phyloP scores from a whole-genome alignment of 1,284 basidiomycete species.

The Trichosporon ovoides region DNA sequence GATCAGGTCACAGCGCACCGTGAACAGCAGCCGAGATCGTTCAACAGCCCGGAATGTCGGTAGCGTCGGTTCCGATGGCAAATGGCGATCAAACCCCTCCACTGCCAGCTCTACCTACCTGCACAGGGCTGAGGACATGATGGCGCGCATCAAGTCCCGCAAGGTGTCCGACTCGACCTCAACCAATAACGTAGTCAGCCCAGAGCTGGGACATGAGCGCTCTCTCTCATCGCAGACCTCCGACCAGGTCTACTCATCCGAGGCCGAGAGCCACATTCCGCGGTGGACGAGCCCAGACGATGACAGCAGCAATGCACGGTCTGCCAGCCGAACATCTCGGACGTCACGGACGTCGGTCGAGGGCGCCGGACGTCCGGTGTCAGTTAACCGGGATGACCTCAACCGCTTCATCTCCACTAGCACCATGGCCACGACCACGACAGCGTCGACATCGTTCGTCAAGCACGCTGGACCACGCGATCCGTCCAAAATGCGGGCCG shows the following conservation, averaged over 20 bases:
- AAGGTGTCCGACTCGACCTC: slow-evolving; percentile 39
- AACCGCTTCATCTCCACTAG: slow-evolving; percentile 71
- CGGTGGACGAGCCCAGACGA: neutral
- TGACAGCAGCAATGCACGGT: neutral
- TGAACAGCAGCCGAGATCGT: neutral
- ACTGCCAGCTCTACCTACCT: slow-evolving; percentile 56
- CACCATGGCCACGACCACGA: slow-evolving; percentile 59
- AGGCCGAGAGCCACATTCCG: slow-evolving; percentile 6
- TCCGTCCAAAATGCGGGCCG: slow-evolving; percentile 14
- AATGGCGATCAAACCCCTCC: slow-evolving; percentile 38
- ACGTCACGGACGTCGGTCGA: slow-evolving; percentile 8
- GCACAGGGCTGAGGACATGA: slow-evolving; percentile 66
- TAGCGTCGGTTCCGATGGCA: slow-evolving; percentile 25
- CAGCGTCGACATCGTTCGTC: slow-evolving; percentile 71
- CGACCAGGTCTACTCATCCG: neutral
- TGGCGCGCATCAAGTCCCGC: slow-evolving; percentile 70
- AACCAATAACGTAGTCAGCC: slow-evolving; percentile 15
- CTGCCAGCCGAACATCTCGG: neutral
- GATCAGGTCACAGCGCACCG: neutral
- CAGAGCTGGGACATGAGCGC: neutral
- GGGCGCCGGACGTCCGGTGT: slow-evolving; percentile 15
- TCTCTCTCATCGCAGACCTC: neutral
- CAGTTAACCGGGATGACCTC: slow-evolving; percentile 57
- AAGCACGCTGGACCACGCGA: slow-evolving; percentile 68
- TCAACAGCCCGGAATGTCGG: slow-evolving; percentile 12